Evolutionary conservation across 495 filamentous ascomycete species (phyloP), one percentile per base, ranked within the genome.

Genomic region (Melanomma pulvis-pyrius): DNA sequence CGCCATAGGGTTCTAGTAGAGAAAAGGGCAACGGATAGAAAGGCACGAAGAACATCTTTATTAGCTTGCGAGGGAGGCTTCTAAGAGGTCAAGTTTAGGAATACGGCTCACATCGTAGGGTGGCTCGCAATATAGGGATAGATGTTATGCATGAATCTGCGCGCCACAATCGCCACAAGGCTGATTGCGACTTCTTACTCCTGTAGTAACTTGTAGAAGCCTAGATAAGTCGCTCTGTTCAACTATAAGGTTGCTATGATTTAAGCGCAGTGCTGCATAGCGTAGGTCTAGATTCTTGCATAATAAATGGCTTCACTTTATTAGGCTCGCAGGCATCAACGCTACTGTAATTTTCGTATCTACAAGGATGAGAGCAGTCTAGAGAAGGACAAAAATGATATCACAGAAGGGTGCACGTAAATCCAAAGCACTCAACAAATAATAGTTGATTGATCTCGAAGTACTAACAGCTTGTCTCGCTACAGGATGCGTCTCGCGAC

Each of bases 381-480:
- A 19, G n/a, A 52, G 48, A 11, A 52, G 59, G 46, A 24, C 39
- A 26, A 1, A 53, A 52, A 36, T 52, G 34, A 36, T 52, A 52
- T 53, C 36, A n/a, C 28, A 52, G n/a, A 19, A 62, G 48, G 53
- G 47, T 62, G 36, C 41, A 62, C 47, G 24, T 41, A 44, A 52
- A 41, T 62, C 53, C 29, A 41, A 51, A 19, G 48, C 47, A 28
- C 59, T 62, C 1, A 60, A 48, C 52, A 62, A 9, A 62, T 44
- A 41, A 52, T 29, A 62, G 59, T 53, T 44, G 47, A 13, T 62
- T 53, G 19, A 62, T 36, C 46, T 62, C 53, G 22, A 62, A 62
- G 59, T 62, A 62, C 59, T 28, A 36, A 26, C 26, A 41, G 29
- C 13, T 34, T 62, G 47, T 62, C 59, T 62, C 47, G 48, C 48